Conservation (phyloP, 305 asterid genomes). For the Solanum hybrid region DNA sequence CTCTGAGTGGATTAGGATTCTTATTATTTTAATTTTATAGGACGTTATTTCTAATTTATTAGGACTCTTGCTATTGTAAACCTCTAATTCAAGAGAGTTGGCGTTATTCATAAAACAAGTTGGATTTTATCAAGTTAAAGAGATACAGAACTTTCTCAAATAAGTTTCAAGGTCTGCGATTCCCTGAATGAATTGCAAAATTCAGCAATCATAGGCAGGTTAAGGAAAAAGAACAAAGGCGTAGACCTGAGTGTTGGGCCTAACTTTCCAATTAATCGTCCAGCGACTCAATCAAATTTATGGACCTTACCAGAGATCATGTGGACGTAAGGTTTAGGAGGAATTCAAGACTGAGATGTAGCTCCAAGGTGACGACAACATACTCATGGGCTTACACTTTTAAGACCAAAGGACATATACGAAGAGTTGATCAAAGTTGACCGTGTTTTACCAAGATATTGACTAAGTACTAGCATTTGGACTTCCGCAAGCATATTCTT, state of each 20-base stretch:
- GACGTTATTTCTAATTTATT: not conserved
- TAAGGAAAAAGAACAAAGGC: not conserved
- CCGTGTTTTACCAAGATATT: not conserved
- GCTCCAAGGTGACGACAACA: not conserved
- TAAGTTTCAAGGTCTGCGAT: not conserved
- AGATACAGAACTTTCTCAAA: not conserved
- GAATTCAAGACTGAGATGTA: not conserved
- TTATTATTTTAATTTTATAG: not conserved
- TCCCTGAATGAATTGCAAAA: not conserved
- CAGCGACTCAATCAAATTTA: not conserved
- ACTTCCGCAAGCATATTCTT: not conserved
- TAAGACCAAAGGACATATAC: not conserved
- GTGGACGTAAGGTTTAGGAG: not conserved
- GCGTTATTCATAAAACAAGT: not conserved
- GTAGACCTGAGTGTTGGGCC: not conserved
- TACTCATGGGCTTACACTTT: not conserved
- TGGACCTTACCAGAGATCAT: not conserved
- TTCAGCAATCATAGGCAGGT: not conserved
- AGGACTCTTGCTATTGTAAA: not conserved
- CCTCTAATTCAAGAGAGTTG: not conserved
- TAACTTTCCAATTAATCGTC: not conserved
- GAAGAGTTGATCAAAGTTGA: not conserved
- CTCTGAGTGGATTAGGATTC: not conserved
- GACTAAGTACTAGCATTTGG: not conserved
- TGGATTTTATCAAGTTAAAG: not conserved